Evolutionary conservation across 148 eudicot species (phyloP), one percentile per base, ranked within the genome.

Genomic region (Euryodendron excelsum): DNA sequence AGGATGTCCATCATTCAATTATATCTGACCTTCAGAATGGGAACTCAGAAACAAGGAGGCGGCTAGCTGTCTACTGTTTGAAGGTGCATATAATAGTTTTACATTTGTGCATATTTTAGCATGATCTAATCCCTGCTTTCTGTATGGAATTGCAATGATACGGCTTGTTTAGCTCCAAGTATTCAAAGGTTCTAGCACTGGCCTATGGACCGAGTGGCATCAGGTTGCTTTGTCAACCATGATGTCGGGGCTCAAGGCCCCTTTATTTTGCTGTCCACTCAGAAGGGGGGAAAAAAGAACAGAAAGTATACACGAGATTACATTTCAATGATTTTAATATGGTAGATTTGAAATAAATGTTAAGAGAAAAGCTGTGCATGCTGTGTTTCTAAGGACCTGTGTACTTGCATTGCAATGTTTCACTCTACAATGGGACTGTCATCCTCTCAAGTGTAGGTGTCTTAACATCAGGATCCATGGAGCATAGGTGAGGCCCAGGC

Each of bases 11-110:
- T 86, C 99, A 96, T 83, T 96, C 99, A 62, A 96, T 96, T 70
- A 96, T 96, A 86, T 88, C 99, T 67, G 99, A 96, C 81, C 91
- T 96, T 81, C 99, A 96, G 87, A 96, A 96, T 89, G 99, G 99
- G 73, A 92, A 89, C 80, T 78, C 98, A 72, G 99, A 96, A 89
- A 96, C 99, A 72, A 90, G 99, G 85, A 85, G 98, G 80, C 95
- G 99, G 52, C 90, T 96, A 78, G 99, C 99, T 87, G 98, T 96
- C 34, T 96, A 96, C 81, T 96, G 99, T 82, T 87, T 96, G 71
- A 96, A 96, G 99, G 99, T 96, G 83, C 73, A 64, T 39, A 27
- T 52, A 34, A 6, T 30, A 47, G 28, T 69, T 21, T 62, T 30
- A 41, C 45, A 65, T 70, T 64, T 76, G 55, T 64, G 79, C 34